Percentiles rank a stretch among this genome's conserved stretches.
phyloP scores from a whole-genome alignment of 1,139 yeast genomes.

The Lodderomyces oxycetoniae region DNA sequence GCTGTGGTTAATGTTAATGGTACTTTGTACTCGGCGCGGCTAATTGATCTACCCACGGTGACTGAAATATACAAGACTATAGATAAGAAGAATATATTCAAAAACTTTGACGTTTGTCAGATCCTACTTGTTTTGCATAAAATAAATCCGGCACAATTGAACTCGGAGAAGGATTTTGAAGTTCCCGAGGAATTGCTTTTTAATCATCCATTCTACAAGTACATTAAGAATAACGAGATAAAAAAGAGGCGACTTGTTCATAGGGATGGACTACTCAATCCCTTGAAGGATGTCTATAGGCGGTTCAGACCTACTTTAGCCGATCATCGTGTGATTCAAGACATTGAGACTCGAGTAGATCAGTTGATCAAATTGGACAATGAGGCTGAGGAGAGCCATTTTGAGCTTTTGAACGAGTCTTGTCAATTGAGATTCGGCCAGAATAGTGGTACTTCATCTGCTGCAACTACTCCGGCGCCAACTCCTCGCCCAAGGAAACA shows the following conservation, averaged over 20 bases:
- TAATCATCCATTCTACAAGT: conserved; percentile 45
- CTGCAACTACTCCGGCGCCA: conserved; percentile 19
- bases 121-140: conserved; percentile 71
- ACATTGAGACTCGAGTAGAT: conserved; percentile 74
- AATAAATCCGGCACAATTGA: conserved; percentile 43
- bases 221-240: conserved; percentile 38
- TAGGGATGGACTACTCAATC: conserved; percentile 81
- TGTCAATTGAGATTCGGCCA: conserved; percentile 16
- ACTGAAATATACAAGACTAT: conserved; percentile 86
- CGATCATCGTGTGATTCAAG: conserved; percentile 50
- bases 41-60: conserved; percentile 86
- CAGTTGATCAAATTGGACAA: conserved; percentile 71
- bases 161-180: conserved; percentile 39
- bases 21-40: conserved; percentile 69
- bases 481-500: conserved; percentile 19
- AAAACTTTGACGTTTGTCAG: conserved; percentile 82
- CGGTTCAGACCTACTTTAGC: conserved; percentile 50
- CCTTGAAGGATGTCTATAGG: conserved; percentile 48
- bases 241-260: conserved; percentile 44
- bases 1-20: conserved; percentile 62
- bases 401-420: conserved; percentile 62
- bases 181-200: conserved; percentile 34
- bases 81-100: conserved; percentile 84
- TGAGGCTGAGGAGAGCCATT: conserved; percentile 77
- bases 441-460: conserved; percentile 22